These are phyloP conservation scores for Microdochium trichocladiopsis DNA, from an alignment of 2,329 filamentous ascomycete genomes.

Conservation along the genomic window DNA sequence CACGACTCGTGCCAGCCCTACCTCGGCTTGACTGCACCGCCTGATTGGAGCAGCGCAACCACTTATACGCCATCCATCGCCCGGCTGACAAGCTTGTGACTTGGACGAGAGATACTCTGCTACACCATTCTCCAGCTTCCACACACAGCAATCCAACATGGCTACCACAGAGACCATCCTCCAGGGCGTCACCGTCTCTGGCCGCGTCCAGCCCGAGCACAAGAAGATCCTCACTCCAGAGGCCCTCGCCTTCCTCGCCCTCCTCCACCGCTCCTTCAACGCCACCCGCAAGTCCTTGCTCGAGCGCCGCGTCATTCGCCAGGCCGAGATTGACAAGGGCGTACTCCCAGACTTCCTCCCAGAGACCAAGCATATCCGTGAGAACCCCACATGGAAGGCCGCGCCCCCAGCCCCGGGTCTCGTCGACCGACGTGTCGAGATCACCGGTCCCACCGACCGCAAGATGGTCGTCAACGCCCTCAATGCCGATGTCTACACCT, in stretches of 20 bases:
- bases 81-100: too few species aligned
- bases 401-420: constrained; percentile 86
- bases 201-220: constrained; percentile 68
- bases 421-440: constrained; percentile 90
- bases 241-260: constrained; percentile 84
- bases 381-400: constrained; percentile 89
- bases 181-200: constrained; percentile 82
- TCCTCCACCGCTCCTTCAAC: constrained; percentile 95
- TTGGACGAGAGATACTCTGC: not conserved
- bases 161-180: constrained; percentile 69
- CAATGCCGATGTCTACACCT: constrained; percentile 95
- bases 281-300: constrained; percentile 79
- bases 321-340: constrained; percentile 89
- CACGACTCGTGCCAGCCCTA: not conserved
- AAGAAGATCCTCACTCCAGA: constrained; percentile 89
- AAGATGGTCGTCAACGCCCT: constrained; percentile 99
- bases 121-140: constrained; percentile 2
- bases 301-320: constrained; percentile 76
- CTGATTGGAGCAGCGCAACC: not conserved
- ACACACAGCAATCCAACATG: constrained; percentile 40
- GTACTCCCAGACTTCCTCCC: constrained; percentile 87
- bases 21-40: not conserved
- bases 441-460: constrained; percentile 91
- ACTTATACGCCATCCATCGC: not conserved
- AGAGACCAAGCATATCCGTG: constrained; percentile 91